These are phyloP conservation scores for Colletotrichum sp. DNA, from an alignment of 2,329 filamentous ascomycete genomes.

Conservation along the genomic window DNA sequence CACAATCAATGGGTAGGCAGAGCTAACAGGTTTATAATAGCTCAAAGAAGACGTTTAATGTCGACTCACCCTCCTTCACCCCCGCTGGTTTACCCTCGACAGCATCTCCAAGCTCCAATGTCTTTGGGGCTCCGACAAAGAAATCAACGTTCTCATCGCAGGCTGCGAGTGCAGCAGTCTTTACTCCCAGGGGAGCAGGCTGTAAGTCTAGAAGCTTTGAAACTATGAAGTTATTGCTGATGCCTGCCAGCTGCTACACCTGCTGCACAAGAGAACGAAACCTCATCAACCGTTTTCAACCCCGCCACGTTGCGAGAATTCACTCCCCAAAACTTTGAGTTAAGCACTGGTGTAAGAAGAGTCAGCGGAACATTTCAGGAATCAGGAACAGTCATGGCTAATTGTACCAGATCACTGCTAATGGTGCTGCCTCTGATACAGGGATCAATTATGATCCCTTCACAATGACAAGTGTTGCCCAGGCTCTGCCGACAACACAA, in stretches of 20 bases:
- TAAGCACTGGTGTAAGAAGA: conserved; percentile 52
- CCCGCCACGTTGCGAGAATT: conserved; percentile 65
- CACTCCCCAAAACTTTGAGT: conserved; percentile 60
- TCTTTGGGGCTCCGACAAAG: conserved; percentile 54
- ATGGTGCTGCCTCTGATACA: conserved; percentile 55
- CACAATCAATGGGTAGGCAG: neutral
- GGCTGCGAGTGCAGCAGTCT: conserved; percentile 86
- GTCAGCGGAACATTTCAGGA: neutral
- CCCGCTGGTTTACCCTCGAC: conserved; percentile 56
- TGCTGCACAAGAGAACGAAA: conserved; percentile 41
- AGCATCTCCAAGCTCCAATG: conserved; percentile 28
- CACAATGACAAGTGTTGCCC: conserved; percentile 60
- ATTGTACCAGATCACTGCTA: conserved; percentile 41
- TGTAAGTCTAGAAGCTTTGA: conserved; percentile 32
- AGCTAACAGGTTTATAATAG: conserved; percentile 31
- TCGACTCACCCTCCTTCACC: conserved; percentile 95
- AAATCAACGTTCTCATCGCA: conserved; percentile 85
- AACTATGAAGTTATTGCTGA: neutral
- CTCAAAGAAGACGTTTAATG: conserved; percentile 82
- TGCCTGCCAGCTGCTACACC: conserved; percentile 11
- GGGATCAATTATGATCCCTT: conserved; percentile 68
- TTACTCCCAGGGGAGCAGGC: conserved; percentile 72
- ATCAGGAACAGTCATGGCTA: neutral
- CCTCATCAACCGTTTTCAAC: conserved; percentile 53
- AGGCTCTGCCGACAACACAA: conserved; percentile 54